Evolutionary conservation across 305 asterid genomes (phyloP).

Genomic region (Fraxinus greggii): DNA sequence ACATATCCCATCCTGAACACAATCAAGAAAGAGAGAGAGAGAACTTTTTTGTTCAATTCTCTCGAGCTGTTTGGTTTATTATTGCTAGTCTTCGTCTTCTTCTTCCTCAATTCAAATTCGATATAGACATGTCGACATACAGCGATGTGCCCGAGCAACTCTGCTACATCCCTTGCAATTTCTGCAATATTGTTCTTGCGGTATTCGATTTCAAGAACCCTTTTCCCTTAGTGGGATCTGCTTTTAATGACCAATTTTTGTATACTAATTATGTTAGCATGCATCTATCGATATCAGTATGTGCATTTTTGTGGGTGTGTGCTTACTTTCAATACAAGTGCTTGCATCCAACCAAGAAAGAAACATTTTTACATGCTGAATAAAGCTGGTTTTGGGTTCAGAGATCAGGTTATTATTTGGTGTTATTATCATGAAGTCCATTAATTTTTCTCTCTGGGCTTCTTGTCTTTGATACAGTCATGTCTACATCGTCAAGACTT

Average conservation of each 20-base stretch:
- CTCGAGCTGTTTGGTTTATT: conserved; percentile 3
- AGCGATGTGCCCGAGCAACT: conserved; percentile 57
- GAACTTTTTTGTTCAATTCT: conserved; percentile 11
- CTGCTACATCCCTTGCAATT: conserved; percentile 88
- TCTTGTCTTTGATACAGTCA: conserved; percentile 43
- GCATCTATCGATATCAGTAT: conserved; percentile 16
- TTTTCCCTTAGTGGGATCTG: conserved; percentile 33
- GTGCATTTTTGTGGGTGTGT: neutral
- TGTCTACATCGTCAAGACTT: conserved; percentile 62
- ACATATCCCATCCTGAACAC: conserved; percentile 37
- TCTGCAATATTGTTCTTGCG: conserved; percentile 87
- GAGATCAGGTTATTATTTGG: conserved; percentile 40
- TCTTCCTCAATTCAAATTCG: neutral
- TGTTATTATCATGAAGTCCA: conserved; percentile 34
- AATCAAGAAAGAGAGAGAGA: conserved; percentile 25
- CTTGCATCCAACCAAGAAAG: conserved; percentile 23
- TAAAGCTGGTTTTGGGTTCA: conserved; percentile 53
- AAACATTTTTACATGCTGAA: conserved; percentile 30
- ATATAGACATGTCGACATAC: conserved; percentile 44
- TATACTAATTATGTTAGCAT: conserved; percentile 14
- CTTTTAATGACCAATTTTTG: conserved; percentile 20
- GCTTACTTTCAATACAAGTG: conserved; percentile 8
- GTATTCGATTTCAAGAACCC: conserved; percentile 31
- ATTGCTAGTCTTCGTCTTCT: conserved; percentile 13
- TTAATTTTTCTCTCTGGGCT: conserved; percentile 25